Evolutionary conservation across 352 stramenopile species (phyloP).

Genomic region (Pythium insidiosum): DNA sequence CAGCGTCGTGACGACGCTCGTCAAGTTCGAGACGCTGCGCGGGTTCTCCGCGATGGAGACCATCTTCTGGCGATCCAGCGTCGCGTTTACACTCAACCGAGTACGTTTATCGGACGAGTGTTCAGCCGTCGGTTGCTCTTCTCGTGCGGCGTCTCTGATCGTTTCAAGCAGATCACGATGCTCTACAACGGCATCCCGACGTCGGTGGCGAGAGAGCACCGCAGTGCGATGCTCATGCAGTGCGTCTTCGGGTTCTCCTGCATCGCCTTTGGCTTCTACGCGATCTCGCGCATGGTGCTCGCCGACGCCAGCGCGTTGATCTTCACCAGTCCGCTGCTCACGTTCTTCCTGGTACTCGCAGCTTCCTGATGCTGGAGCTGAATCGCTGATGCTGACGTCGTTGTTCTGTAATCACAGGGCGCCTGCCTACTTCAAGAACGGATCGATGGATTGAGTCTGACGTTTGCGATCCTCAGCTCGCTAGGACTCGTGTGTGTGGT

Average conservation of each 20-base stretch:
- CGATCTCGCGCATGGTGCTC: slow-evolving; percentile 66
- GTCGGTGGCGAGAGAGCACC: slow-evolving; percentile 12
- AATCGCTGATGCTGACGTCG: too few species aligned
- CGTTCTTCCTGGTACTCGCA: slow-evolving; percentile 63
- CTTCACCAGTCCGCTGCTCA: slow-evolving; percentile 55
- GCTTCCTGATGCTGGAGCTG: too few species aligned
- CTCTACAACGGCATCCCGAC: slow-evolving; percentile 14
- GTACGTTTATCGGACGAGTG: slow-evolving; percentile 13
- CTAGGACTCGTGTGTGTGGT: slow-evolving; percentile 33
- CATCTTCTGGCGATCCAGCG: slow-evolving; percentile 42
- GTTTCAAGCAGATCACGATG: slow-evolving; percentile 17
- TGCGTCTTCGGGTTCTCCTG: slow-evolving; percentile 41
- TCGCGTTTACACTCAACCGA: slow-evolving; percentile 38
- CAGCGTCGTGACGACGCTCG: slow-evolving; percentile 40
- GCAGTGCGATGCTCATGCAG: slow-evolving; percentile 25
- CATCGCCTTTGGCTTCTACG: slow-evolving; percentile 59
- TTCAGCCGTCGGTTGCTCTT: too few species aligned
- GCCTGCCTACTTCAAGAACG: slow-evolving; percentile 15
- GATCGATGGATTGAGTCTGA: slow-evolving; percentile 24
- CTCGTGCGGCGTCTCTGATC: too few species aligned
- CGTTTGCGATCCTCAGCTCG: slow-evolving; percentile 21
- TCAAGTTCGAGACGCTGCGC: slow-evolving; percentile 47
- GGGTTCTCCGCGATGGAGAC: slow-evolving; percentile 34
- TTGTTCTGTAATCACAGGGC: too few species aligned
- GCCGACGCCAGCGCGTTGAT: slow-evolving; percentile 58